These are phyloP conservation scores for Mycena epipterygia DNA, from an alignment of 768 basidiomycete genomes.

Conservation along the genomic window DNA sequence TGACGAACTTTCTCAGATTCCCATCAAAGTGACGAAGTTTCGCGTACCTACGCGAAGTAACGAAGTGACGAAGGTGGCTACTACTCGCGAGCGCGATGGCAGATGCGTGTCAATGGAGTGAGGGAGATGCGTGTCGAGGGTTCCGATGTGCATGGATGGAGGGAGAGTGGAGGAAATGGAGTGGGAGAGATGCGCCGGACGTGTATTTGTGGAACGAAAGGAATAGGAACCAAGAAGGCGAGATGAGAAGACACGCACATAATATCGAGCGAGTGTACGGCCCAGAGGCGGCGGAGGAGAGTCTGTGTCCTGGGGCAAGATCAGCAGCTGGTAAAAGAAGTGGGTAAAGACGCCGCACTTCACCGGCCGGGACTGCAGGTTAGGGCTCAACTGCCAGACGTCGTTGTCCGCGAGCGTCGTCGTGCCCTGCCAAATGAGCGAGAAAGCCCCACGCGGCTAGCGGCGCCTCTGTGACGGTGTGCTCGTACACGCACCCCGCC, in stretches of 20 bases:
- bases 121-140: too few species aligned
- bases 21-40: too few species aligned
- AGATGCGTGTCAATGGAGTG: too few species aligned
- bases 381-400: constrained; percentile 80
- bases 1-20: too few species aligned
- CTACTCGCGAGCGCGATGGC: too few species aligned
- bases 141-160: too few species aligned
- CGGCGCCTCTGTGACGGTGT: constrained; percentile 48
- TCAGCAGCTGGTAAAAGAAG: not conserved
- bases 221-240: not conserved
- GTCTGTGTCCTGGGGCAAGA: constrained; percentile 50
- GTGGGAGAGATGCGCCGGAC: too few species aligned
- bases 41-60: too few species aligned
- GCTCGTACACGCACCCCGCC: constrained; percentile 66
- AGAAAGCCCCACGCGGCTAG: constrained; percentile 50
- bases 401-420: constrained; percentile 76
- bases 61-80: too few species aligned
- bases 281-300: constrained; percentile 56
- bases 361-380: constrained; percentile 73
- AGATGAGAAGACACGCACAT: constrained; percentile 48
- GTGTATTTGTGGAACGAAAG: too few species aligned
- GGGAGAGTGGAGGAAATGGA: too few species aligned
- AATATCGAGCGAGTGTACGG: constrained; percentile 62
- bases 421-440: constrained; percentile 66
- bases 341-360: not conserved